Conservation (phyloP, 352 stramenopile genomes). For the Phytopythium litorale region DNA sequence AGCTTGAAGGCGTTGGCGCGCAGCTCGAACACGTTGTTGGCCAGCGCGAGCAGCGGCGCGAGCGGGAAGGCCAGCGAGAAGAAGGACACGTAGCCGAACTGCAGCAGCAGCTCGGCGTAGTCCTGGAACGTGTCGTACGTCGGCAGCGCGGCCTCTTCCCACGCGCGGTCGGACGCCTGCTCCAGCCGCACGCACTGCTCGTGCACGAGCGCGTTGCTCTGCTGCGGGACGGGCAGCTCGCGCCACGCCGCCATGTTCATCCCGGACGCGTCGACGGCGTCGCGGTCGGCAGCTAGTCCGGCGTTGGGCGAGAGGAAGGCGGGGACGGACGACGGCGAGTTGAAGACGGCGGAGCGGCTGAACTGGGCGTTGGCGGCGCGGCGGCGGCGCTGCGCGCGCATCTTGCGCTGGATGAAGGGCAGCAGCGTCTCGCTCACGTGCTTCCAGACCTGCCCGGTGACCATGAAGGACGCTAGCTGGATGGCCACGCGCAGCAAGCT, state of each 20-base stretch:
- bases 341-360: slow-evolving; percentile 61
- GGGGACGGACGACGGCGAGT: slow-evolving; percentile 15
- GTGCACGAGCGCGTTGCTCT: slow-evolving; percentile 61
- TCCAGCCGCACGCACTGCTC: slow-evolving; percentile 78
- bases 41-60: slow-evolving; percentile 89
- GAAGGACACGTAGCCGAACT: slow-evolving; percentile 95
- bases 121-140: slow-evolving; percentile 94
- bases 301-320: background rate
- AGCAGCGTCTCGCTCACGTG: slow-evolving; percentile 91
- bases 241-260: slow-evolving; percentile 13
- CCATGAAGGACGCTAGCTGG: slow-evolving; percentile 92
- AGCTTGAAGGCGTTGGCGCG: slow-evolving; percentile 95
- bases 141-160: slow-evolving; percentile 90
- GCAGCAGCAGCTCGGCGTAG: slow-evolving; percentile 93
- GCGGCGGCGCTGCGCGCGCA: slow-evolving; percentile 50
- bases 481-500: slow-evolving; percentile 89
- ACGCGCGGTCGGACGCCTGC: slow-evolving; percentile 75
- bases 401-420: slow-evolving; percentile 53
- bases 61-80: slow-evolving; percentile 95
- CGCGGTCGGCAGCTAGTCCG: background rate
- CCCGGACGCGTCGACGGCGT: slow-evolving; percentile 4
- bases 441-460: slow-evolving; percentile 92
- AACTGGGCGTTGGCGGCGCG: slow-evolving; percentile 56
- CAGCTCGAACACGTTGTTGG: slow-evolving; percentile 93
- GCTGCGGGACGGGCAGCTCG: slow-evolving; percentile 3